A percentile compares a stretch with the other conserved stretches of the same genome.
Conservation (phyloP, 108 stramenopile species). For the Nitzschia putrida region DNA sequence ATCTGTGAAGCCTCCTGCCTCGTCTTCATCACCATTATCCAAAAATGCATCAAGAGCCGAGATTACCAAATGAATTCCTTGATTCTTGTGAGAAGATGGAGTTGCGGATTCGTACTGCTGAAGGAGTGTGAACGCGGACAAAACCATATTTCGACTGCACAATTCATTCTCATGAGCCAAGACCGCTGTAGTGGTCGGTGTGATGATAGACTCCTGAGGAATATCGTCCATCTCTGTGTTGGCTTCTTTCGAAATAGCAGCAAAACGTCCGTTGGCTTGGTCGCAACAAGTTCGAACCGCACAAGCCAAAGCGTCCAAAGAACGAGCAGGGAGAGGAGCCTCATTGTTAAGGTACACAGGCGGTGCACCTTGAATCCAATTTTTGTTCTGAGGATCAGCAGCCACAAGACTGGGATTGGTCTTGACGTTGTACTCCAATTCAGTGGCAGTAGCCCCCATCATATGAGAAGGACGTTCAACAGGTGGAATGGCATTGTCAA, state of each 20-base stretch:
- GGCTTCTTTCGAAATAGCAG: slow-evolving; percentile 62
- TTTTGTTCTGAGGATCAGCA: slow-evolving; percentile 73
- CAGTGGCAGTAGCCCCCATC: slow-evolving; percentile 28
- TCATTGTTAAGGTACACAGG: slow-evolving; percentile 87
- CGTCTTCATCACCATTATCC: slow-evolving; percentile 72
- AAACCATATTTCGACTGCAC: slow-evolving; percentile 83
- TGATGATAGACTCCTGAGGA: slow-evolving; percentile 41
- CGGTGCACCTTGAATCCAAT: slow-evolving; percentile 89
- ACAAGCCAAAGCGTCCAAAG: slow-evolving; percentile 82
- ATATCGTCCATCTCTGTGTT: slow-evolving; percentile 37
- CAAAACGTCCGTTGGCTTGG: slow-evolving; percentile 76
- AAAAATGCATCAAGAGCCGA: slow-evolving; percentile 85
- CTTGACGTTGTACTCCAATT: slow-evolving; percentile 54
- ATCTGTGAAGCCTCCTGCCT: slow-evolving; percentile 72
- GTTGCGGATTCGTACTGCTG: slow-evolving; percentile 66
- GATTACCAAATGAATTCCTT: slow-evolving; percentile 74
- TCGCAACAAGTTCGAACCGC: slow-evolving; percentile 86
- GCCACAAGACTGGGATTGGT: slow-evolving; percentile 51
- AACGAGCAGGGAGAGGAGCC: slow-evolving; percentile 70
- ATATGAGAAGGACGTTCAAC: slow-evolving; percentile 32
- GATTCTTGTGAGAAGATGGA: slow-evolving; percentile 51
- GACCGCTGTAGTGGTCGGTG: slow-evolving; percentile 65
- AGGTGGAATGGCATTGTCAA: slow-evolving; percentile 69
- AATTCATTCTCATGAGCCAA: slow-evolving; percentile 79
- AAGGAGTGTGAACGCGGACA: slow-evolving; percentile 72